Base-by-base conservation (phyloP, 371 early-diverging fungal genomes). In the Syncephalastrum contaminatum region DNA sequence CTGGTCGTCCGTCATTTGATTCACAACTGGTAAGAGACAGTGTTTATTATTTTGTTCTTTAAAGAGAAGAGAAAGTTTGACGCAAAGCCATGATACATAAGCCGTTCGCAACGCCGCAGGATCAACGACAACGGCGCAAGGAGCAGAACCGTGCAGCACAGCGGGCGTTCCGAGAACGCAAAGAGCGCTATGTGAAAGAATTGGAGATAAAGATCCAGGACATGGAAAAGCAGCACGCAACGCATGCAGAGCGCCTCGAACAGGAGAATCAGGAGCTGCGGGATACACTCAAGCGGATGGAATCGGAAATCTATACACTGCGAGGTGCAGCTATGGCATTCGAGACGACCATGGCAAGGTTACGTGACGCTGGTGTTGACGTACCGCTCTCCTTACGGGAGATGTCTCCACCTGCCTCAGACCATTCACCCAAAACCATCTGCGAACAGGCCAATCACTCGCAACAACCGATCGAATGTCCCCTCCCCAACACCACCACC, bases 131-230 rank as follows among this genome's bases (percentile, higher is more conserved):
- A 40, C 50, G 53, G 15, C 65, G 65, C 20, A 65, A 65, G 44
- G 65, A 60, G 25, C 88, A 87, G 61, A 87, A 87, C 60, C 80
- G 88, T 4, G 85, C 80, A 6, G 86, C 87, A 0, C 88, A 87
- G 58, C 69, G 86, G 6, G 87, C 86, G 3, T 87, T 87, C 59
- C 80, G 87, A 25, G 81, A 85, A 60, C 80, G 88, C 46, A 84
- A 84, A 56, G 83, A 84, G 52, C 69, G 77, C 53, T 81, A 87
- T 50, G 78, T 86, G 42, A 73, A 78, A 61, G 72, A 77, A 43
- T 70, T 87, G 4, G 86, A 87, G 66, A 69, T 80, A 43, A 72
- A 80, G 42, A 77, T 86, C 30, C 69, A 75, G 54, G 79, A 74
- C 36, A 62, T 87, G 39, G 74, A 81, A 18, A 76, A 83, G 51